Conservation (phyloP, 345 rosid species). For the Eucalyptus polybractea region DNA sequence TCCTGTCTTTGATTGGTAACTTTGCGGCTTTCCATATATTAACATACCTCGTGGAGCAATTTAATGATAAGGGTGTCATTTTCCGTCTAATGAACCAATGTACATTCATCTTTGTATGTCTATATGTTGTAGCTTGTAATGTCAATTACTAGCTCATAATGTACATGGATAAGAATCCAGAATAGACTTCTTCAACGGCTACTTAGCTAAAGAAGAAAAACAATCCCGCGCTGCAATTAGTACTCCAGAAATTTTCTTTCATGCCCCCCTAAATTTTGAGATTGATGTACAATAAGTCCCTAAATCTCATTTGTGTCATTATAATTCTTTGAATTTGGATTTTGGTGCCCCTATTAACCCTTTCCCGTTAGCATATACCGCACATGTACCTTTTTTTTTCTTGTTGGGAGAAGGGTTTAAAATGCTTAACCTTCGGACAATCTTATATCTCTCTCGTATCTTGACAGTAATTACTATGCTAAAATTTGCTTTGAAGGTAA, state of each 20-base stretch:
- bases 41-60: background rate
- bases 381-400: rapidly evolving
- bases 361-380: no score
- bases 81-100: no score
- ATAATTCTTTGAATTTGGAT: no score
- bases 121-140: background rate
- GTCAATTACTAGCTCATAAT: background rate
- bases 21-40: background rate
- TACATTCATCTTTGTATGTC: background rate
- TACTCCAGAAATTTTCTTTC: rapidly evolving
- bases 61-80: background rate
- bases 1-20: background rate
- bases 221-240: background rate
- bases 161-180: background rate
- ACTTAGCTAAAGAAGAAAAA: background rate
- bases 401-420: no score
- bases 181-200: background rate
- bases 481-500: rapidly evolving
- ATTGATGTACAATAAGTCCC: no score
- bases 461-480: no score
- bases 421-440: no score
- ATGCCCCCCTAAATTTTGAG: no score
- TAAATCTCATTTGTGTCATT: no score
- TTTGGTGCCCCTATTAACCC: no score
- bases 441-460: no score